A percentile compares a stretch with the other conserved stretches of the same genome.
Evolutionary conservation across 371 early-diverging fungal genomes (phyloP).

Genomic region (Capillidium heterosporum): DNA sequence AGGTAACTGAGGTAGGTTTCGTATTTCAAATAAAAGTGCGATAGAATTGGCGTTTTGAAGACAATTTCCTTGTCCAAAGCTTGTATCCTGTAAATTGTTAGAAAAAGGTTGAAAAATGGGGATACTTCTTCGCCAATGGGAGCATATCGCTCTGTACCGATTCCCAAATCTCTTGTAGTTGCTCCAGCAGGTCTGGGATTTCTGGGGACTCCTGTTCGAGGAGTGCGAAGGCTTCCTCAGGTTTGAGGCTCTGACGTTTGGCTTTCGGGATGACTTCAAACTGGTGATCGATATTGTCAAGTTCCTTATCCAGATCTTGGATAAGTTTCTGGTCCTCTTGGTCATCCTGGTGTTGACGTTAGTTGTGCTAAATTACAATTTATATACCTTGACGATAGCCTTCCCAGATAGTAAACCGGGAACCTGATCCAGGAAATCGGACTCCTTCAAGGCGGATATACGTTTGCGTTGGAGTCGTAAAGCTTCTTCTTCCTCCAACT

Average conservation of each 20-base stretch:
- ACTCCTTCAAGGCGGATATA: conserved; percentile 58
- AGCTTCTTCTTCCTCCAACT: conserved; percentile 84
- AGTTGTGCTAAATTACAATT: not conserved
- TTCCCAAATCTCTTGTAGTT: conserved; percentile 43
- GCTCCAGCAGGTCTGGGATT: conserved; percentile 48
- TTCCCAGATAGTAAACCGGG: conserved; percentile 6
- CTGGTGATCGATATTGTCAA: conserved; percentile 21
- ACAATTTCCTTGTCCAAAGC: not conserved
- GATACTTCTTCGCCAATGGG: conserved; percentile 15
- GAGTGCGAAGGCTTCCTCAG: conserved; percentile 44
- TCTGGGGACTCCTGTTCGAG: conserved; percentile 69
- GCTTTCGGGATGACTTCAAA: conserved; percentile 6
- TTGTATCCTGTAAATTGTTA: not conserved
- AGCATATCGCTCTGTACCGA: conserved; percentile 15
- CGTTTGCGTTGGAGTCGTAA: conserved; percentile 66
- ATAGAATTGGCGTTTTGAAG: not conserved
- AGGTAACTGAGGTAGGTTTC: conserved; percentile 52
- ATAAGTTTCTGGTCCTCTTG: conserved; percentile 17
- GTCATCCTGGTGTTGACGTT: conserved; percentile 12
- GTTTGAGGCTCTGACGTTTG: conserved; percentile 32
- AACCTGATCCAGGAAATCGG: conserved; percentile 73
- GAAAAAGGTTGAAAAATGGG: not conserved
- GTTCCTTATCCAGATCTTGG: conserved; percentile 31
- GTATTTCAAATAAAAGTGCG: conserved; percentile 18
- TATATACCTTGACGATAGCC: conserved; percentile 1